Evolutionary conservation across 805 yeast species (phyloP), one percentile per base, ranked within the genome.

Genomic region (Ogataea glucozyma): DNA sequence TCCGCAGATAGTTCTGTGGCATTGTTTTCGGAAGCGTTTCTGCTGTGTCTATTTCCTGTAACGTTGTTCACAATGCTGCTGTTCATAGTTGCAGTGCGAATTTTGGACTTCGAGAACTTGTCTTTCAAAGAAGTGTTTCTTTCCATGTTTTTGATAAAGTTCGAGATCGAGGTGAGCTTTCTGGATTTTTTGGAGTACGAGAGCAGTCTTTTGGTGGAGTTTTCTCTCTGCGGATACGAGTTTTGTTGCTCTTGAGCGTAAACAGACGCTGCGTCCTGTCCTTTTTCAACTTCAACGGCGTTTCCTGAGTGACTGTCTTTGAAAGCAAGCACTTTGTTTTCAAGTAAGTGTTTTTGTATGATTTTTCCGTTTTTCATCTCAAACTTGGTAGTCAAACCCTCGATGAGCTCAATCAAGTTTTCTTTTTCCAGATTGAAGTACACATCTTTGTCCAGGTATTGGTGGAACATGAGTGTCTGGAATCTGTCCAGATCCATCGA

Each of bases 401-500:
- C 70, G 16, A 80, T 70, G 31, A 76, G 61, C 22, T 73, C 77
- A 38, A 81, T 84, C 26, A 90, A 66, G 50, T 78, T 79, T 48
- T 79, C 80, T 64, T 78, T 84, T 58, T 89, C 97, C 29, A 75
- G 56, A 29, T 71, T 80, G 55, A 90, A 82, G 63, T 88, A 90
- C 36, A 75, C 71, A 45, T 78, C 77, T 44, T 84, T 87, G 21
- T 75, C 74, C 20, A 85, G 65, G 57, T 80, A 85, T 36, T 83
- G 82, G 14, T 78, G 72, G 61, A 91, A 91, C 13, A 88, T 64
- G 51, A 85, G 95, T n/a, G 76, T 73, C 56, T 72, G 79, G 45
- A 80, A 75, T 53, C 83, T 88, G 51, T 90, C 96, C 26, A 91
- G 66, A 4, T 83, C 74, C 1, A 55, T 33, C 3, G 66, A 61